Evolutionary conservation across 306 rosid genomes (phyloP), one percentile per base, ranked within the genome.

Genomic region (Vigna trinervia): DNA sequence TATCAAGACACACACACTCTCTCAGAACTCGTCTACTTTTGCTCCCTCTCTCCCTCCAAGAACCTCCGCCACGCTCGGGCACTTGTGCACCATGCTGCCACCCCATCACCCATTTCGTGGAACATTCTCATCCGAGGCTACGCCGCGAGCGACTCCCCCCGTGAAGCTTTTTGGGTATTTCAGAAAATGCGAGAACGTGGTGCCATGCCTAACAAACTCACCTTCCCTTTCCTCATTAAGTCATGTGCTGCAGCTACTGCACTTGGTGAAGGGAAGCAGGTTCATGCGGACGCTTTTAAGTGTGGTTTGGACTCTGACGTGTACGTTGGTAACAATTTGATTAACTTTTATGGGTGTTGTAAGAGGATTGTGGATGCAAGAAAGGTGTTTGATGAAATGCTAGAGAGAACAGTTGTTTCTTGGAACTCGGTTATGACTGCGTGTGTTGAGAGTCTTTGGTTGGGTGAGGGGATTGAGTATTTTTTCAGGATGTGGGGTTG

Each of bases 371-470:
- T 8, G 32, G 80, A 84, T 46, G 97, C 97, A 0, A 15, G 67
- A 0, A 54, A 52, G 38, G 80, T 89, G 89, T 92, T 95, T 48
- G 97, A 89, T 46, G 96, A 76, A 88, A 92, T 95, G 93, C 63
- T 74, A 36, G 88, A 51, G 0, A 87, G 92, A 77, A 88, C 84
- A 1, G 50, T 87, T 75, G 97, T 95, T 80, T 95, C 97, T 2
- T 95, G 99, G 97, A 95, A 95, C 70, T 81, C 91, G 0, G 63
- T 95, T 30, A 76, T 89, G 4, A 85, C 96, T 22, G 92, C 94
- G 30, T 95, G 92, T 71, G 88, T 91, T 76, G 94, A 91, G 87
- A 90, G 78, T 76, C 47, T 70, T 54, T 78, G 87, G 84, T 69
- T 87, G 20, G 50, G 45, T n/a, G 86, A 86, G 62, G 97, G 87